Evolutionary conservation across 495 filamentous ascomycete genomes (phyloP).

Genomic region (Aspergillus campestris): DNA sequence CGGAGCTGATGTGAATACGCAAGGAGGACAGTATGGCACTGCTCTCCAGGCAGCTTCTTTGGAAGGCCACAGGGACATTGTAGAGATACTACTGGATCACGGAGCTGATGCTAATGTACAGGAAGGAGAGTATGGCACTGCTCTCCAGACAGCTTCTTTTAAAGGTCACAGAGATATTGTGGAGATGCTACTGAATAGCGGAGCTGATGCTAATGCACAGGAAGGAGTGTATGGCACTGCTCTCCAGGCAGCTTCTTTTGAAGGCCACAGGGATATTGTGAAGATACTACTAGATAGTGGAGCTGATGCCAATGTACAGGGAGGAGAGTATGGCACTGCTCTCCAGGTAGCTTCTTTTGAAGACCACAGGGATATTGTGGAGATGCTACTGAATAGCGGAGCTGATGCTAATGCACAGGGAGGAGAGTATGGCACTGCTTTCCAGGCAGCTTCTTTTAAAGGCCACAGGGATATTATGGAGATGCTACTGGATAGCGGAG

Average conservation of each 20-base stretch:
- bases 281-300: constrained; percentile 12
- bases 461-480: constrained; percentile 9
- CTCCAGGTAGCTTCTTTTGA: constrained; percentile 9
- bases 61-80: constrained; percentile 6
- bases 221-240: constrained; percentile 1
- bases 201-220: constrained; percentile 11
- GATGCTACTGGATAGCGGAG: constrained; percentile 10
- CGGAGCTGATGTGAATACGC: constrained; percentile 12
- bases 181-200: constrained; percentile 9
- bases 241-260: constrained; percentile 10
- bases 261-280: constrained; percentile 11
- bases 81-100: constrained; percentile 13
- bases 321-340: constrained; percentile 9
- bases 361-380: constrained; percentile 8
- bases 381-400: constrained; percentile 14
- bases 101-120: constrained; percentile 12
- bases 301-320: constrained; percentile 9
- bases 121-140: constrained; percentile 8
- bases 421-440: constrained; percentile 11
- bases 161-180: constrained; percentile 7
- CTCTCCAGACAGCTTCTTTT: constrained; percentile 11
- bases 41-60: constrained; percentile 13
- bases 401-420: constrained; percentile 11
- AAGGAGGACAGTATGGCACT: constrained; percentile 6
- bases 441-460: constrained; percentile 7